Percentiles rank a stretch among this genome's conserved stretches.
Evolutionary conservation across 495 filamentous ascomycete genomes (phyloP).

Genomic region (Gamarada debralockiae): DNA sequence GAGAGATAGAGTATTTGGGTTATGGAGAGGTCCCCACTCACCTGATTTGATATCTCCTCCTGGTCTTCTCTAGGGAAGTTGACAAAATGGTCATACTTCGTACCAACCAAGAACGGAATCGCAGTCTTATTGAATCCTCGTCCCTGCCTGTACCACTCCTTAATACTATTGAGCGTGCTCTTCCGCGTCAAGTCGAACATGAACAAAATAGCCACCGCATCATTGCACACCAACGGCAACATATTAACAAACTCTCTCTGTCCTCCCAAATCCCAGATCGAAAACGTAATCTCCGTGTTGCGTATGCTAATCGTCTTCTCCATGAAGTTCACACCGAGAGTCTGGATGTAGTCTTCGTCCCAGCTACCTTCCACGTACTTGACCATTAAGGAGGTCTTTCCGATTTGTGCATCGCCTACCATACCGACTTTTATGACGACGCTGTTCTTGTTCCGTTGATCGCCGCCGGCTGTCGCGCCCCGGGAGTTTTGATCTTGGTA

Average conservation of each 20-base stretch:
- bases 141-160: conserved; percentile 98
- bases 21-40: conserved; percentile 31
- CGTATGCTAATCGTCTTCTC: conserved; percentile 99
- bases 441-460: conserved; percentile 36
- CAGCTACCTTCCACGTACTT: conserved; percentile 99
- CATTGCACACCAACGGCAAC: conserved; percentile 97
- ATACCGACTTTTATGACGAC: conserved; percentile 99
- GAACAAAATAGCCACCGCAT: conserved; percentile 96
- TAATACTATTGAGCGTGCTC: conserved; percentile 97
- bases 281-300: conserved; percentile 99
- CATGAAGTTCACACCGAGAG: conserved; percentile 98
- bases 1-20: not conserved
- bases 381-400: conserved; percentile 98
- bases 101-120: conserved; percentile 93
- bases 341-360: conserved; percentile 99
- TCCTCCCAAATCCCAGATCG: conserved; percentile 97
- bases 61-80: conserved; percentile 97
- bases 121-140: conserved; percentile 99
- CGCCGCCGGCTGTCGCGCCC: conserved; percentile 8
- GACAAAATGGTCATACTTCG: conserved; percentile 98
- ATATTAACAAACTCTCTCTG: conserved; percentile 99
- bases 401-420: conserved; percentile 98
- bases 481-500: conserved; percentile 27
- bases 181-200: conserved; percentile 99
- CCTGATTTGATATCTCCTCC: conserved; percentile 95